Evolutionary conservation across 768 basidiomycete genomes (phyloP).

Genomic region (Hirschioporus abietinus): DNA sequence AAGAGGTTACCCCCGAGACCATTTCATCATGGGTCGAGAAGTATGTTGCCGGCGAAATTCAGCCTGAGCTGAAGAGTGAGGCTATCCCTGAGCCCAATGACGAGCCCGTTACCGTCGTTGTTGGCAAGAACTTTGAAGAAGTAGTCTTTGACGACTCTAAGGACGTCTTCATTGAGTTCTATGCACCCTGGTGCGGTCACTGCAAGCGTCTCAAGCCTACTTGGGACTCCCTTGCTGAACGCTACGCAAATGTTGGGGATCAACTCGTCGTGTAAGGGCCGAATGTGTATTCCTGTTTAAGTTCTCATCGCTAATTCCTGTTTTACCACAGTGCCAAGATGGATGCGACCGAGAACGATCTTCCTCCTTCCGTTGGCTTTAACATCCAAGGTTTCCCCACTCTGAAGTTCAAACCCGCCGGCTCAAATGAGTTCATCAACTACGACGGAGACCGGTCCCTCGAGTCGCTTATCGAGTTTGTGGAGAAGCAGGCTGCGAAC

Average conservation of each 20-base stretch:
- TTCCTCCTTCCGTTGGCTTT: constrained; percentile 87
- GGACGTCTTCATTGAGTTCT: constrained; percentile 96
- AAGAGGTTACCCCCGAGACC: constrained; percentile 50
- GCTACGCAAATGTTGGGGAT: constrained; percentile 71
- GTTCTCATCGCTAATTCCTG: constrained; percentile 11
- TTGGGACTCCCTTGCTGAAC: constrained; percentile 89
- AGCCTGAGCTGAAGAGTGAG: constrained; percentile 86
- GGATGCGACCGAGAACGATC: constrained; percentile 94
- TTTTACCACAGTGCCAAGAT: constrained; percentile 71
- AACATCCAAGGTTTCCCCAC: constrained; percentile 88
- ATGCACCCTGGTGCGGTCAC: constrained; percentile 95
- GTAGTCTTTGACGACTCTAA: constrained; percentile 82
- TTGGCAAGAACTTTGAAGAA: constrained; percentile 86
- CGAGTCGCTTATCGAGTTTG: constrained; percentile 79
- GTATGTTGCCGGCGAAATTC: constrained; percentile 67
- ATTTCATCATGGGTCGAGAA: constrained; percentile 55
- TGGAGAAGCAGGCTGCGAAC: constrained; percentile 80
- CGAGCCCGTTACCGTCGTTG: constrained; percentile 76
- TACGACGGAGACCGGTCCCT: constrained; percentile 90
- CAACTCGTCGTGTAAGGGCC: constrained; percentile 65
- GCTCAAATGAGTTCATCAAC: constrained; percentile 79
- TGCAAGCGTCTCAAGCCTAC: constrained; percentile 95
- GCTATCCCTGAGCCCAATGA: constrained; percentile 80
- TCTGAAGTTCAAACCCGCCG: constrained; percentile 93
- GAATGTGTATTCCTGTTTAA: not conserved